Conservation (phyloP, 2,329 filamentous ascomycete species). For the Alternaria gansuensis region DNA sequence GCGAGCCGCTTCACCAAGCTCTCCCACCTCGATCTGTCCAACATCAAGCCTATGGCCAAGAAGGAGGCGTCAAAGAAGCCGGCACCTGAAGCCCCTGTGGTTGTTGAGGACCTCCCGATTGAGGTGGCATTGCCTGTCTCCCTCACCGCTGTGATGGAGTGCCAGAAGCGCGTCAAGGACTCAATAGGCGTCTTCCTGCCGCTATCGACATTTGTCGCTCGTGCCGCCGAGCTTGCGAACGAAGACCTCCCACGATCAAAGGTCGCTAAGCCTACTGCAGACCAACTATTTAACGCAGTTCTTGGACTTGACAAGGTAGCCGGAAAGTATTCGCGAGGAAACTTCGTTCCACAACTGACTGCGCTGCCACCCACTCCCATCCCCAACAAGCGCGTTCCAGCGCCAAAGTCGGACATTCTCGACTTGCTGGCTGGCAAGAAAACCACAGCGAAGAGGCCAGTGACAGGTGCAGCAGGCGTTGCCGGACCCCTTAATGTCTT, state of each 20-base stretch:
- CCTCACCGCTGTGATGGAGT: conserved; percentile 77
- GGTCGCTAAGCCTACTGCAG: conserved; percentile 70
- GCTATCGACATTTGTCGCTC: conserved; percentile 84
- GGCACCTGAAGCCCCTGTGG: conserved; percentile 50
- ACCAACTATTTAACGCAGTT: conserved; percentile 89
- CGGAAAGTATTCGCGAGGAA: conserved; percentile 62
- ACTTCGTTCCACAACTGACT: conserved; percentile 77
- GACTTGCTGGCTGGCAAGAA: conserved; percentile 70
- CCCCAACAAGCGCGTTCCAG: conserved; percentile 45
- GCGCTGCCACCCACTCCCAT: conserved; percentile 48
- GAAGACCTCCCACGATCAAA: conserved; percentile 78
- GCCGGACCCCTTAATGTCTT: conserved; percentile 75
- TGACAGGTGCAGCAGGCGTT: conserved; percentile 34
- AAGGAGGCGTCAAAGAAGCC: conserved; percentile 59
- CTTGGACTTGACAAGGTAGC: conserved; percentile 71
- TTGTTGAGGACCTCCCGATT: conserved; percentile 60
- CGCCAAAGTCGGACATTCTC: conserved; percentile 74
- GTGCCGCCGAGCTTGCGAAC: conserved; percentile 87
- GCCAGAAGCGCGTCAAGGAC: conserved; percentile 80
- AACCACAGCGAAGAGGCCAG: conserved; percentile 39
- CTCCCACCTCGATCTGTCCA: conserved; percentile 87
- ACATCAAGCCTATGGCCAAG: conserved; percentile 79
- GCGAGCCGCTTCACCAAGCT: conserved; percentile 77
- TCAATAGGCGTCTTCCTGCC: conserved; percentile 82
- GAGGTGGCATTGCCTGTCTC: conserved; percentile 79